Percentiles rank a stretch among this genome's conserved stretches.
Evolutionary conservation across 306 rosid species (phyloP).

Genomic region (Arachis hypogaea): DNA sequence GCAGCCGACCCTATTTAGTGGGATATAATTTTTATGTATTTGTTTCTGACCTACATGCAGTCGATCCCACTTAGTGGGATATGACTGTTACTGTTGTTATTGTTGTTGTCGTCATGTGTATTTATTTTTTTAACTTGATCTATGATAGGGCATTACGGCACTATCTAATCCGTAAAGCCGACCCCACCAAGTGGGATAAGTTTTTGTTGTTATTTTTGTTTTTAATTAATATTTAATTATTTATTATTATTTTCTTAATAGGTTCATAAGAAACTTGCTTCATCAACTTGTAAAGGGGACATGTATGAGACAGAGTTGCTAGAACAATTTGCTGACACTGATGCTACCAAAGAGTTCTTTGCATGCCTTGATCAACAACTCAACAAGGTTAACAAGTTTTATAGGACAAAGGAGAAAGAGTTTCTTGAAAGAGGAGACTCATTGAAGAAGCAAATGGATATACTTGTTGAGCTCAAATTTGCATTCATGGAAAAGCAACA

Average conservation of each 20-base stretch:
- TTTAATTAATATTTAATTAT: not conserved
- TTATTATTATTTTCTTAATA: constrained; percentile 17
- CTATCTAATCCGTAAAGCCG: too few relatives aligned
- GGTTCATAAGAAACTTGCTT: constrained; percentile 88
- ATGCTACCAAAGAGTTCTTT: constrained; percentile 85
- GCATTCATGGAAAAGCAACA: constrained; percentile 57
- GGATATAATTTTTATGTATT: too few relatives aligned
- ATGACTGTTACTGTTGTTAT: too few relatives aligned
- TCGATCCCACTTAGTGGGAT: too few relatives aligned
- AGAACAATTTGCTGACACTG: constrained; percentile 79
- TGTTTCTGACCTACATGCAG: too few relatives aligned
- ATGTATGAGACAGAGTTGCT: constrained; percentile 91
- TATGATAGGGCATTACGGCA: too few relatives aligned
- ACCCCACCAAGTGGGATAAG: too few relatives aligned
- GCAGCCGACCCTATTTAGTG: too few relatives aligned
- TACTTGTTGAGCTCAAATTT: constrained; percentile 69
- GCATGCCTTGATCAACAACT: constrained; percentile 83
- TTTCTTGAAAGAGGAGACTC: constrained; percentile 89
- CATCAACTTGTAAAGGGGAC: constrained; percentile 76
- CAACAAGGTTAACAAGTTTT: constrained; percentile 85
- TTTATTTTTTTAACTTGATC: too few relatives aligned
- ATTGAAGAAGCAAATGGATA: constrained; percentile 80
- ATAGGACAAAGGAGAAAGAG: constrained; percentile 75
- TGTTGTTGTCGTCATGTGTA: too few relatives aligned
- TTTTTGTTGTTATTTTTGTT: not conserved